Evolutionary conservation across 2,329 filamentous ascomycete species (phyloP).

Genomic region (Xylaria sp.): DNA sequence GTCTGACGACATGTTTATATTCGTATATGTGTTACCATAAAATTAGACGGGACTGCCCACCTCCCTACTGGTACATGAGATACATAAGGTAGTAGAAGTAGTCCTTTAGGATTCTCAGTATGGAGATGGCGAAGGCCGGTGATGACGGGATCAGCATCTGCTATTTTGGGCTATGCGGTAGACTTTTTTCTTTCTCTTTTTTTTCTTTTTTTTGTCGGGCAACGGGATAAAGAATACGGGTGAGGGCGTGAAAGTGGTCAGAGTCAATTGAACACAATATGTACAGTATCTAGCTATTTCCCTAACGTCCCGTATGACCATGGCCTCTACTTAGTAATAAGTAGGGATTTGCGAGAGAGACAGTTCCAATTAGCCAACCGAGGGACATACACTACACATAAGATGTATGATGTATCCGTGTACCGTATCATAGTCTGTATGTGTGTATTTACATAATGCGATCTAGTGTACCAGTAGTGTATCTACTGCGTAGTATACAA

Average conservation of each 20-base stretch:
- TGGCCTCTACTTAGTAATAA: constrained; percentile 2
- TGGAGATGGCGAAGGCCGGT: constrained; percentile 7
- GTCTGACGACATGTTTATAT: constrained; percentile 24
- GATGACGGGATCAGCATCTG: constrained; percentile 23
- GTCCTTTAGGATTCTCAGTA: constrained; percentile 30
- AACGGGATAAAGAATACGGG: constrained; percentile 23
- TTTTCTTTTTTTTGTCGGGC: constrained; percentile 14
- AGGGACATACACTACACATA: too few species aligned
- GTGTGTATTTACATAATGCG: constrained; percentile 6
- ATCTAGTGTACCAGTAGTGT: too few species aligned
- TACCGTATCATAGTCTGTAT: too few species aligned
- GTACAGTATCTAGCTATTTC: background rate
- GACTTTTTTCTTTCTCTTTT: constrained; percentile 2
- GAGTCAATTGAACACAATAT: constrained; percentile 1
- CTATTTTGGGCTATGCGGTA: constrained; percentile 30
- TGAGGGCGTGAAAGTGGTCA: background rate
- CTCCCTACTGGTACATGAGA: background rate
- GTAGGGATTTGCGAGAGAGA: constrained; percentile 1
- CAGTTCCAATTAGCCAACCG: background rate
- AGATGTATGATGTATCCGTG: too few species aligned
- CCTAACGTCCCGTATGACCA: constrained; percentile 1
- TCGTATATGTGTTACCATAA: constrained; percentile 35
- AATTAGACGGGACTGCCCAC: constrained; percentile 21
- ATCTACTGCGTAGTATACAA: too few species aligned
- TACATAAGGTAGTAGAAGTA: constrained; percentile 6